Percentiles rank a stretch among this genome's conserved stretches.
phyloP scores from a whole-genome alignment of 2,329 filamentous ascomycete species.

The Cadophora gregata region DNA sequence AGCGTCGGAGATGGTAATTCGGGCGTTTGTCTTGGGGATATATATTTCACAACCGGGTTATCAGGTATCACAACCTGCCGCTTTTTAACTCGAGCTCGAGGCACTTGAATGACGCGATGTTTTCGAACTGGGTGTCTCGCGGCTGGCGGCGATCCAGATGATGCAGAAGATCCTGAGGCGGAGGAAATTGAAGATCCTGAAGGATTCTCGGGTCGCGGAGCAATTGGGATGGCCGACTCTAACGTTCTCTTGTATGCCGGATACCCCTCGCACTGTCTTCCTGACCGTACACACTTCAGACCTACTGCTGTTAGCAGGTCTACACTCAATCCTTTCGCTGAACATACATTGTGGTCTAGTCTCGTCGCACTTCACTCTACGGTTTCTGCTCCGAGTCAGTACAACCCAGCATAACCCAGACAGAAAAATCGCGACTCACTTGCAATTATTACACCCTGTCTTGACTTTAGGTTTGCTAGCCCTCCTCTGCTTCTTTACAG shows the following conservation, averaged over 20 bases:
- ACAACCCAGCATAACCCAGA: slow-evolving; percentile 30
- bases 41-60: neutral
- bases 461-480: slow-evolving; percentile 60
- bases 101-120: slow-evolving; percentile 5
- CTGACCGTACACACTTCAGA: slow-evolving; percentile 61
- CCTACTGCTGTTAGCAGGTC: slow-evolving; percentile 9
- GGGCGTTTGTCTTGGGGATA: slow-evolving; percentile 14
- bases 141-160: slow-evolving; percentile 1
- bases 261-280: slow-evolving; percentile 65
- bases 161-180: slow-evolving; percentile 9
- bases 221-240: slow-evolving; percentile 36
- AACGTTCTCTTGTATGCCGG: slow-evolving; percentile 43
- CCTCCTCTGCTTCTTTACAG: slow-evolving; percentile 29
- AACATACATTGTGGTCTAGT: slow-evolving; percentile 60
- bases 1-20: slow-evolving; percentile 26
- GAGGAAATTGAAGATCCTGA: slow-evolving; percentile 17
- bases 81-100: neutral
- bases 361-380: slow-evolving; percentile 72
- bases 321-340: neutral
- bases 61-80: neutral
- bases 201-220: slow-evolving; percentile 32
- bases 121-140: neutral
- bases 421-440: slow-evolving; percentile 58
- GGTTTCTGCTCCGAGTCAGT: slow-evolving; percentile 51
- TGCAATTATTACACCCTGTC: slow-evolving; percentile 71